A percentile compares a stretch with the other conserved stretches of the same genome.
Evolutionary conservation across 1,284 basidiomycete species (phyloP).

Genomic region (Rhizoctonia solani): DNA sequence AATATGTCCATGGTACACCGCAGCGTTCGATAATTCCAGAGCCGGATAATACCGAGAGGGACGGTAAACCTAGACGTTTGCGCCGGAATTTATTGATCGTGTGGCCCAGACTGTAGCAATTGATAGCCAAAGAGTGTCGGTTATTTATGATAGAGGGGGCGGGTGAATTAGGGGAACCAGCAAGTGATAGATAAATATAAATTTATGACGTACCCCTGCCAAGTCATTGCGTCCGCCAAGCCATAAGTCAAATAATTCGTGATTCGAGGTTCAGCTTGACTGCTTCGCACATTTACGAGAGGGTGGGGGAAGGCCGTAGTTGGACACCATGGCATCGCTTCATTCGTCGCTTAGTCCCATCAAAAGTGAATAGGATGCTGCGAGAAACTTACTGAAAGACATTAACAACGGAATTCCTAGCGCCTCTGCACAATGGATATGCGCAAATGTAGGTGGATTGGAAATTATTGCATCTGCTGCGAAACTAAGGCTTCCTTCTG

Average conservation of each 20-base stretch:
- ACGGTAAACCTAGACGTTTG: slow-evolving; percentile 54
- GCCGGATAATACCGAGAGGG: slow-evolving; percentile 55
- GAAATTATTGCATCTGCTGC: slow-evolving; percentile 66
- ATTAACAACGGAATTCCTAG: slow-evolving; percentile 62
- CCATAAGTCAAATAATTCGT: slow-evolving; percentile 63
- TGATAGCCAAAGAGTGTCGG: background rate
- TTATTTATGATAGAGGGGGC: too few species aligned
- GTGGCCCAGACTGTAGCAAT: slow-evolving; percentile 55
- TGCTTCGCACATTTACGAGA: slow-evolving; percentile 58
- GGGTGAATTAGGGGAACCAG: too few species aligned
- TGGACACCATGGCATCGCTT: slow-evolving; percentile 71
- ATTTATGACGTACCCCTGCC: slow-evolving; percentile 60
- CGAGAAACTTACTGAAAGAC: slow-evolving; percentile 58
- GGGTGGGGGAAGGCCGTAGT: slow-evolving; percentile 68
- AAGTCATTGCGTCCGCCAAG: slow-evolving; percentile 60
- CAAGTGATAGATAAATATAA: too few species aligned
- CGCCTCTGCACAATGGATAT: slow-evolving; percentile 67
- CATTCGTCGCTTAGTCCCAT: background rate
- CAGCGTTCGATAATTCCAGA: slow-evolving; percentile 60
- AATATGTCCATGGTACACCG: slow-evolving; percentile 72
- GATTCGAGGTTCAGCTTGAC: slow-evolving; percentile 56
- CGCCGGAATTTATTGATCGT: slow-evolving; percentile 64
- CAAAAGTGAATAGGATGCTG: background rate
- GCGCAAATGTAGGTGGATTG: slow-evolving; percentile 67
- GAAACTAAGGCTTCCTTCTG: slow-evolving; percentile 50